Evolutionary conservation across 148 eudicot species (phyloP).

Genomic region (Rhododendron vialii): DNA sequence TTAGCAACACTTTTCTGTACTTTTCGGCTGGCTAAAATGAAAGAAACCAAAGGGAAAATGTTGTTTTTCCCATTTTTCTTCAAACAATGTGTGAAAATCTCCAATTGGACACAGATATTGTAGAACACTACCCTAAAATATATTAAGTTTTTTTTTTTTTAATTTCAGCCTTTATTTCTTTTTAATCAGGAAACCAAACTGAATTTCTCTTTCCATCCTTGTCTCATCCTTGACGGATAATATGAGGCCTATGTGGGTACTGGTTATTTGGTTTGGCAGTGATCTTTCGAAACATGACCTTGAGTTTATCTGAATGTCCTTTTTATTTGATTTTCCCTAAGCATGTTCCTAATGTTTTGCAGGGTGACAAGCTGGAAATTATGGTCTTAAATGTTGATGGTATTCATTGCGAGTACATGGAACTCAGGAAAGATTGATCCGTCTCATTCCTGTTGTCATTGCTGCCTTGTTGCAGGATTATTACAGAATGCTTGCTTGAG

Average conservation of each 20-base stretch:
- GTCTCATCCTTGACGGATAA: neutral
- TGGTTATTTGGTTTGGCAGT: neutral
- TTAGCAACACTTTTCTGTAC: neutral
- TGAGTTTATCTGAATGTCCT: neutral
- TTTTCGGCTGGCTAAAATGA: neutral
- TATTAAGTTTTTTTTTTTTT: neutral
- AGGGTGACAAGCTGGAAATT: constrained; percentile 95
- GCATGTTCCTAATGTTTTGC: constrained; percentile 14
- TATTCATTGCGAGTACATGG: constrained; percentile 64
- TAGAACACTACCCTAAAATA: neutral
- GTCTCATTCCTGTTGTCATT: neutral
- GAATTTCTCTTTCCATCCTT: neutral
- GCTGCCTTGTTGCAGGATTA: neutral
- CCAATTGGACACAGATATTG: neutral
- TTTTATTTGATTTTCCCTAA: neutral
- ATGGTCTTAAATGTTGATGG: constrained; percentile 66
- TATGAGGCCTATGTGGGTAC: neutral
- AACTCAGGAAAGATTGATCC: constrained; percentile 65
- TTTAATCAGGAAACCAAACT: neutral
- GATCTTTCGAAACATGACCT: neutral
- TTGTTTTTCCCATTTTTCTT: neutral
- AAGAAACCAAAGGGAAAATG: neutral
- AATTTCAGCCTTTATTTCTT: neutral
- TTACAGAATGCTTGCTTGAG: neutral
- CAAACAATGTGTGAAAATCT: neutral